Percentiles rank a stretch among this genome's conserved stretches.
phyloP scores from a whole-genome alignment of 2,329 filamentous ascomycete species.

The Fusarium dimerum region DNA sequence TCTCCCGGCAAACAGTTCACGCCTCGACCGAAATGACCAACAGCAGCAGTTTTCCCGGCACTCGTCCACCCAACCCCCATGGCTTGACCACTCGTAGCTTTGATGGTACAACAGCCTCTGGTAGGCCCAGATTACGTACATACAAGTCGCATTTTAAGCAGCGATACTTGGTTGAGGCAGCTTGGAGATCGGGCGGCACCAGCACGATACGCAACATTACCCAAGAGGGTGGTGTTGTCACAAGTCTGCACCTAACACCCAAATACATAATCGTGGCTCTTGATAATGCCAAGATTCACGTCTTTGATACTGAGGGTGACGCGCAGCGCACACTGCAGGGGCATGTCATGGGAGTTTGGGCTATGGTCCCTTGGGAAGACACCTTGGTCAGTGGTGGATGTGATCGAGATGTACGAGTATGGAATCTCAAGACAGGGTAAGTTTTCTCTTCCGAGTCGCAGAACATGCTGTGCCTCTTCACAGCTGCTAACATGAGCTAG shows the following conservation, averaged over 20 bases:
- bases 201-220: conserved; percentile 86
- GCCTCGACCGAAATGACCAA: conserved; percentile 34
- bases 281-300: conserved; percentile 98
- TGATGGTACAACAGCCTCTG: conserved; percentile 44
- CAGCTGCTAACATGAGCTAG: conserved; percentile 44
- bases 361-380: conserved; percentile 98
- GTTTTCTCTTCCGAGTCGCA: conserved; percentile 26
- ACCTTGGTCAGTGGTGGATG: conserved; percentile 94
- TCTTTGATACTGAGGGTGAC: conserved; percentile 90
- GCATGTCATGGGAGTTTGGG: conserved; percentile 99
- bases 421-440: conserved; percentile 93
- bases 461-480: neutral
- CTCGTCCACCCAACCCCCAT: conserved; percentile 38
- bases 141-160: conserved; percentile 99
- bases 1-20: conserved; percentile 32
- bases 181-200: conserved; percentile 90
- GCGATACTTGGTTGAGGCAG: conserved; percentile 93
- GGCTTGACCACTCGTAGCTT: conserved; percentile 52
- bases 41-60: conserved; percentile 46
- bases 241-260: conserved; percentile 87
- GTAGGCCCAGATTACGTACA: conserved; percentile 66
- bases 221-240: conserved; percentile 95
- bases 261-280: conserved; percentile 98
- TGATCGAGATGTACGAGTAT: conserved; percentile 93
- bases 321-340: conserved; percentile 87